phyloP scores from a whole-genome alignment of 1,284 basidiomycete species.

The Cerioporus squamosus region DNA sequence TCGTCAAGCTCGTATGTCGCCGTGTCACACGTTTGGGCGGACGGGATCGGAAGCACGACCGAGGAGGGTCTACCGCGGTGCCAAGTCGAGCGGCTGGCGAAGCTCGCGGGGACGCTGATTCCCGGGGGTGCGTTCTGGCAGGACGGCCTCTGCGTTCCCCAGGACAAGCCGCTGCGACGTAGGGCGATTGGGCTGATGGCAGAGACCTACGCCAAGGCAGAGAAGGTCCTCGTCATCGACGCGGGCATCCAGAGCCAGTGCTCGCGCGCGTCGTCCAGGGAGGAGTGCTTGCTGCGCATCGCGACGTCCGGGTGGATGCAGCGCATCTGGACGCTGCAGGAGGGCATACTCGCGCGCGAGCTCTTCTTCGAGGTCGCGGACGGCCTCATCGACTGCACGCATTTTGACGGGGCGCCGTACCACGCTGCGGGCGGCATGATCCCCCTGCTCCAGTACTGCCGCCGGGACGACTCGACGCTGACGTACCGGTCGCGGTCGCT shows the following conservation, averaged over 20 bases:
- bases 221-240: slow-evolving; percentile 18
- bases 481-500: too few species aligned
- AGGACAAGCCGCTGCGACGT: not conserved
- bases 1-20: slow-evolving; percentile 9
- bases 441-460: not conserved
- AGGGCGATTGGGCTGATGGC: slow-evolving; percentile 19
- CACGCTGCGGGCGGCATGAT: not conserved
- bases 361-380: slow-evolving; percentile 12
- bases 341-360: slow-evolving; percentile 7
- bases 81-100: slow-evolving; percentile 15
- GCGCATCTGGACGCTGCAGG: slow-evolving; percentile 19
- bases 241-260: slow-evolving; percentile 5
- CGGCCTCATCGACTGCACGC: not conserved
- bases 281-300: slow-evolving; percentile 16
- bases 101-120: not conserved
- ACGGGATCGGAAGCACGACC: slow-evolving; percentile 21
- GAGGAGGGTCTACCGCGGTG: slow-evolving; percentile 19
- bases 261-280: not conserved
- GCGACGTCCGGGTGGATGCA: slow-evolving; percentile 17
- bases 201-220: slow-evolving; percentile 16
- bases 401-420: not conserved
- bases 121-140: slow-evolving; percentile 19
- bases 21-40: slow-evolving; percentile 25
- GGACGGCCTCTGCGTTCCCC: slow-evolving; percentile 22
- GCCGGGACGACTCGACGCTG: not conserved